Base-by-base conservation (phyloP, 1,139 yeast genomes). In the Ashbya aceris region DNA sequence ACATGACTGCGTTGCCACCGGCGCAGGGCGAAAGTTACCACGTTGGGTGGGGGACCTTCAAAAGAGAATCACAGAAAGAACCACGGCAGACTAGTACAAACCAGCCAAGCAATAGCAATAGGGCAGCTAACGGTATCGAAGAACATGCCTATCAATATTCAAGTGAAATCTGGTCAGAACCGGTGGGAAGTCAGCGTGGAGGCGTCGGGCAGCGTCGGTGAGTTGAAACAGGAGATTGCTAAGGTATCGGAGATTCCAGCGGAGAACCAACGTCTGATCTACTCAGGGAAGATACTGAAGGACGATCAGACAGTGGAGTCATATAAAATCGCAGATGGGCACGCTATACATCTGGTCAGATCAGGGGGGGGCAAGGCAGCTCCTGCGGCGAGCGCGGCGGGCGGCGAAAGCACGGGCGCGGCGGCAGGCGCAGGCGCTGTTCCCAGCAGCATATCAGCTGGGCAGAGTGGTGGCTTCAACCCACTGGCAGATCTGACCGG, bases 401-500 rank as follows among this genome's bases (percentile, higher is more conserved):
- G 62, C 7, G 40, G 62, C 8, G 34, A 60, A 7, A 20, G 58
- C 28, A 40, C 53, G 12, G 45, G 45, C 8, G 35, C 46, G 29
- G 45, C 48, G 33, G 48, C 43, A 12, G 40, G 49, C 17, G 44
- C 38, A 14, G 26, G 40, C 9, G 37, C 60, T 6, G 79, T 78
- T 13, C 95, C 96, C 11, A 64, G 80, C 14, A 84, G 80, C 56
- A 73, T 91, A 46, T 78, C 95, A 2, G 76, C 96, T 2, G 98
- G 98, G 2, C 61, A 57, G 44, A 83, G 79, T 50, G 93, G 93
- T 10, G 76, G 95, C 0, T 85, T 83, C 62, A 86, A 91, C 62
- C 95, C 95, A 26, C 69, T 91, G 52, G 91, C 95, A 6, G 96
- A 83, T 50, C 69, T 91, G 53, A 89, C 97, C 0, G 93, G 96